These are phyloP conservation scores for Trichoderma asperelloides DNA, from an alignment of 495 filamentous ascomycete species.

Conservation along the genomic window DNA sequence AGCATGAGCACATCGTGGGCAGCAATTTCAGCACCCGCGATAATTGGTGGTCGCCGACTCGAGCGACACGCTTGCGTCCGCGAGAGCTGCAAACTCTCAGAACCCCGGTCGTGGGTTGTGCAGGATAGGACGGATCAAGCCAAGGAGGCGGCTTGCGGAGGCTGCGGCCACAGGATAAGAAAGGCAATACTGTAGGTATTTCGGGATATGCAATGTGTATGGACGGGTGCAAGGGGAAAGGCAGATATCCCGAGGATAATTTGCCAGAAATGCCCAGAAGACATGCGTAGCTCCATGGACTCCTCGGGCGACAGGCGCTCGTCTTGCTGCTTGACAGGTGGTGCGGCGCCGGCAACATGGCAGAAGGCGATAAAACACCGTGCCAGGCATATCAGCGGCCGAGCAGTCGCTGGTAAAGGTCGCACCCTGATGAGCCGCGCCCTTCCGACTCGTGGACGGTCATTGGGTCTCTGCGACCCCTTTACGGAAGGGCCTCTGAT, in stretches of 20 bases:
- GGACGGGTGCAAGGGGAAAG: background rate
- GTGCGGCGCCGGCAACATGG: slow-evolving; percentile 3
- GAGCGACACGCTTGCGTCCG: background rate
- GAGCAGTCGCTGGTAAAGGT: background rate
- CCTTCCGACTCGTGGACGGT: background rate
- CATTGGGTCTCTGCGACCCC: background rate
- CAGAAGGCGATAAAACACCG: background rate
- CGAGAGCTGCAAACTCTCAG: background rate
- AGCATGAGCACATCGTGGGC: background rate
- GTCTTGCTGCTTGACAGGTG: background rate
- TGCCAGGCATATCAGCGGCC: background rate
- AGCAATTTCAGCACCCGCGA: background rate
- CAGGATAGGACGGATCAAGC: too few relatives aligned
- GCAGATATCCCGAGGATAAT: background rate
- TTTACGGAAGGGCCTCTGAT: background rate
- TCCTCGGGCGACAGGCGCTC: background rate
- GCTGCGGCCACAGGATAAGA: background rate
- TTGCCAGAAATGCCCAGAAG: background rate
- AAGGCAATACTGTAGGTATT: too few relatives aligned
- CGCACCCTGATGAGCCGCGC: background rate
- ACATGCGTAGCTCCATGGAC: background rate
- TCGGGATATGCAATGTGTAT: background rate
- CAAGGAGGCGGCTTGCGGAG: background rate
- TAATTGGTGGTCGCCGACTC: background rate
- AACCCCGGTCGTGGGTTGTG: background rate